Base-by-base conservation (phyloP, 176 grass and related monocot genomes). In the Tuctoria greenei region DNA sequence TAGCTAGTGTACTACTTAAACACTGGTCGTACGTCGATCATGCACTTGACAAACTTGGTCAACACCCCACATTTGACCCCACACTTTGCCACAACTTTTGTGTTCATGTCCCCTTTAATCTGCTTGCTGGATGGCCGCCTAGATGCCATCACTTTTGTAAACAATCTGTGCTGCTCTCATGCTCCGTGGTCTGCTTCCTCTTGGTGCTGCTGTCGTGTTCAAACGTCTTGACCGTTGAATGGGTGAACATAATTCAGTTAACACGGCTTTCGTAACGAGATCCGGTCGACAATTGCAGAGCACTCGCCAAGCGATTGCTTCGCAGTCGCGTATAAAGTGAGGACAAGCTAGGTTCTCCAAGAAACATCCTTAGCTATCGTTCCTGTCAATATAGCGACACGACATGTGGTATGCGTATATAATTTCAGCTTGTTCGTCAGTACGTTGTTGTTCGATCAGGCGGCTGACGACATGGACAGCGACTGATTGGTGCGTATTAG, bases 161-260 rank as follows among this genome's bases (percentile, higher is more conserved):
- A 67, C 41, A 73, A 50, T 2, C 69, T 23, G 21, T 25, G 79
- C 71, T 82, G 79, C 79, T 66, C 60, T 65, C 44, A 16, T 77
- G 74, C 60, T 39, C 28, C 71, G 59, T 62, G 79, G 79, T 81
- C 79, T 81, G 38, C 73, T 40, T 47, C 17, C 35, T 65, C 40
- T 50, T 72, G 31, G 31, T 31, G 31, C 31, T 31, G 31, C 3
- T 31, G 31, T 31, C 3, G 31, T 31, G 79, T 77, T 67, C 67
- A 74, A 68, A 79, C 67, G 7, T 52, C 74, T 67, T 83, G 79
- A 83, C 85, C 79, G 74, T 82, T 82, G 73, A 82, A 87, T 42
- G 23, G 31, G 57, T 26, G 4, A 5, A 10, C 7, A 12, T 9
- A 4, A 10, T 17, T 37, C 14, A 23, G 43, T 54, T 76, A 76